Base-by-base conservation (phyloP, 2,329 filamentous ascomycete species). In the Penicillium sp. region DNA sequence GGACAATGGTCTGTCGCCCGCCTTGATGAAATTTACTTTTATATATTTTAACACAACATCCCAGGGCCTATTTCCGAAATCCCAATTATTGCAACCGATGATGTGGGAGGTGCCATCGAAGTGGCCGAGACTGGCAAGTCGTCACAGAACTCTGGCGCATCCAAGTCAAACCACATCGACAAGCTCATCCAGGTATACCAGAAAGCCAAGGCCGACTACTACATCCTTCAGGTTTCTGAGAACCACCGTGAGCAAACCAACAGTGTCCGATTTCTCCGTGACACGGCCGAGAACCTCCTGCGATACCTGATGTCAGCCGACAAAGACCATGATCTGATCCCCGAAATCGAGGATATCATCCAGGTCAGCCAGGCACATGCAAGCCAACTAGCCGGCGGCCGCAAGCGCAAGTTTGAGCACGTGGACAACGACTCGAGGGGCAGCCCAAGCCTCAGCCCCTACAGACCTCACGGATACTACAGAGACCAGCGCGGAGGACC, bases 231-330 rank as follows among this genome's bases (percentile, higher is more conserved):
- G 7, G 58, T 60, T 19, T 61, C 59, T 5, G 58, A 71, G 31
- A 63, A 67, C 38, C 54, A 66, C 38, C 59, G 53, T 31, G 60
- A 71, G 31, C 68, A 64, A 31, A 65, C 67, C 37, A 61, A 65
- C 23, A 65, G 70, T 1, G 73, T 75, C 25, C 73, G 73, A 49
- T 79, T 78, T 50, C 71, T 80, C 27, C 74, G 77, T 4, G 77
- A 79, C 61, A 78, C 75, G 1, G 75, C 76, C 6, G 77, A 79
- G 56, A 78, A 78, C 53, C 66, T 71, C 1, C 65, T 77, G 17
- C 64, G 67, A 15, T 75, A 75, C 47, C 63, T 79, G 9, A 58
- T 63, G 27, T 53, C 66, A 10, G 63, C 67, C 23, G 64, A 61
- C 10, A 51, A 58, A 4, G 61, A 71, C 12, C 67, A 76, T 50